A percentile compares a stretch with the other conserved stretches of the same genome.
Evolutionary conservation across 169 alveolate genomes (phyloP).

Genomic region (Plasmodium knowlesi): DNA sequence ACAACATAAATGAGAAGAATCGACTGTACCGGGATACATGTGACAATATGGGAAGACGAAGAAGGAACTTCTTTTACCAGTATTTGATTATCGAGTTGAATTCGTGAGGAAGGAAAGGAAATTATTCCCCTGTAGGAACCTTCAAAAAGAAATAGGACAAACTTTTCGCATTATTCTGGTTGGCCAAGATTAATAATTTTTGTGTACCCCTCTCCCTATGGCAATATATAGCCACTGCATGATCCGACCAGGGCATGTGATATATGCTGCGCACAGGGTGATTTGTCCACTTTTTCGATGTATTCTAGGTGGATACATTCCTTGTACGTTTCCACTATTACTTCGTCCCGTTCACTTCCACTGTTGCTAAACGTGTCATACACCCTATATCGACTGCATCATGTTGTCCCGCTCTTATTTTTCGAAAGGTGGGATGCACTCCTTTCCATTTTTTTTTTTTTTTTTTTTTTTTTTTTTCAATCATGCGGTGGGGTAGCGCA

Average conservation of each 20-base stretch:
- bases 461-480: background rate
- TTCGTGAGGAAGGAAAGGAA: background rate
- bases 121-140: background rate
- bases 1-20: slow-evolving; percentile 53
- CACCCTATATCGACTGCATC: background rate
- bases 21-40: background rate
- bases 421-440: background rate
- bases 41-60: background rate
- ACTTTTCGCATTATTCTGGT: background rate
- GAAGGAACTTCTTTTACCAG: slow-evolving; percentile 51
- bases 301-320: background rate
- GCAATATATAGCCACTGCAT: background rate
- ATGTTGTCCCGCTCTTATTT: background rate
- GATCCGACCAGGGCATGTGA: background rate
- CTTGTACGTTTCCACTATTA: background rate
- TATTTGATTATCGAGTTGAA: slow-evolving; percentile 57
- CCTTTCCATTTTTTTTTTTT: background rate
- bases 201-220: background rate
- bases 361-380: background rate
- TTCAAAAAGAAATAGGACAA: background rate
- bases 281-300: background rate
- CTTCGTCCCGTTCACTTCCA: background rate
- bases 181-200: background rate
- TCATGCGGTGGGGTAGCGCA: background rate
- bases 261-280: background rate